Evolutionary conservation across 495 filamentous ascomycete genomes (phyloP), one percentile per base, ranked within the genome.

Genomic region (Penicillium coffeae): DNA sequence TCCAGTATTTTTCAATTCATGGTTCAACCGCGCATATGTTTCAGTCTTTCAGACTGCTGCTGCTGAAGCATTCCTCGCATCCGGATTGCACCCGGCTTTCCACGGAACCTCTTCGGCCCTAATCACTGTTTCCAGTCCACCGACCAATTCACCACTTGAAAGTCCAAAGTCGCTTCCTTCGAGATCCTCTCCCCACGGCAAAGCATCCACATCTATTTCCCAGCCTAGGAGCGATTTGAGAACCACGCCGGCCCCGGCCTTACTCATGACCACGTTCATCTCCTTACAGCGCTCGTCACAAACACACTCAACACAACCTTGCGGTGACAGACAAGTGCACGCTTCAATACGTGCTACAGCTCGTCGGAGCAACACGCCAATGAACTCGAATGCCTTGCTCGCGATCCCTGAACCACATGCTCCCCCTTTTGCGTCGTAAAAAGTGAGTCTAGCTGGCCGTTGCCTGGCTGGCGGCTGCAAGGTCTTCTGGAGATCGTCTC

Each of bases 351-450:
- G 77, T 47, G 83, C 75, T n/a, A 92, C 76, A 5, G 92, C 92
- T 50, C 89, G 86, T 25, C 72, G 68, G 8, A 97, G 76, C 33
- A 96, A 65, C 33, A 86, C 54, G 54, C 95, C 89, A 16, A 95
- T 73, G 59, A 94, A 94, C 61, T 96, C 90, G 58, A 96, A 96
- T 1, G 90, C 92, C 63, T 95, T 96, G 21, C 80, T 85, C 40
- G 85, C 87, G 50, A 96, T 91, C 3, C 93, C 94, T 1, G 83
- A 85, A 0, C 90, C 90, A 39, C 80, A 82, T 0, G 84, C 77
- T 0, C 92, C 93, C 15, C 90, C 93, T 64, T 93, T 93, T 8
- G 89, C 85, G 58, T 98, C 93, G 65, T 96, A 97, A 68, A 98
- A 95, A 0, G 89, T 95, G 46, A 98, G 69, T 8, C 93, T 71